Evolutionary conservation across 345 rosid genomes (phyloP).

Genomic region (Linum tenue): DNA sequence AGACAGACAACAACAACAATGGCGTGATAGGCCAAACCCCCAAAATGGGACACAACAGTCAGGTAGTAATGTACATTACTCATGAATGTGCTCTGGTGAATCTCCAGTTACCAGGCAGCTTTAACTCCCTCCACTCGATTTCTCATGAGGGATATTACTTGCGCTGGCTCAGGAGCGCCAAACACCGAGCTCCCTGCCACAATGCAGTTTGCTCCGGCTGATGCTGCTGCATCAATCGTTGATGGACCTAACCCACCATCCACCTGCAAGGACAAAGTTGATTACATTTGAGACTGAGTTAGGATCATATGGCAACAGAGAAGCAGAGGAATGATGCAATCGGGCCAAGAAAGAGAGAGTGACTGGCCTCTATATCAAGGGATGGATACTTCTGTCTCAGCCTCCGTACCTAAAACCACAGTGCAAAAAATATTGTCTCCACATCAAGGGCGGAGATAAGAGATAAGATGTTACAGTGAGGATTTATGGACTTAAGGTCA

Average conservation of each 20-base stretch:
- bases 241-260: slow-evolving; percentile 93
- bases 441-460: not conserved
- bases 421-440: not conserved
- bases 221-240: slow-evolving; percentile 66
- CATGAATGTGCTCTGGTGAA: not conserved
- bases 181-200: slow-evolving; percentile 89
- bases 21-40: not conserved
- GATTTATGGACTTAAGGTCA: slow-evolving; percentile 11
- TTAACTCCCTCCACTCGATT: slow-evolving; percentile 43
- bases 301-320: not conserved
- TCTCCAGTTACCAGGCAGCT: not conserved
- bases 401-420: slow-evolving; percentile 35
- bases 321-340: not conserved
- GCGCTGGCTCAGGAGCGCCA: slow-evolving; percentile 73
- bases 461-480: not conserved
- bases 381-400: slow-evolving; percentile 62
- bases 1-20: not conserved
- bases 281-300: not conserved
- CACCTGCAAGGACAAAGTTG: slow-evolving; percentile 35
- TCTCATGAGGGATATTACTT: slow-evolving; percentile 58
- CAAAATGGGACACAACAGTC: not conserved
- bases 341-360: not conserved
- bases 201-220: slow-evolving; percentile 79
- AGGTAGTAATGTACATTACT: not conserved
- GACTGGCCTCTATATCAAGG: slow-evolving; percentile 74